Percentiles rank a stretch among this genome's conserved stretches.
These are phyloP conservation scores for Umbelopsis isabellina DNA, from an alignment of 192 early-diverging fungal species.

Conservation along the genomic window DNA sequence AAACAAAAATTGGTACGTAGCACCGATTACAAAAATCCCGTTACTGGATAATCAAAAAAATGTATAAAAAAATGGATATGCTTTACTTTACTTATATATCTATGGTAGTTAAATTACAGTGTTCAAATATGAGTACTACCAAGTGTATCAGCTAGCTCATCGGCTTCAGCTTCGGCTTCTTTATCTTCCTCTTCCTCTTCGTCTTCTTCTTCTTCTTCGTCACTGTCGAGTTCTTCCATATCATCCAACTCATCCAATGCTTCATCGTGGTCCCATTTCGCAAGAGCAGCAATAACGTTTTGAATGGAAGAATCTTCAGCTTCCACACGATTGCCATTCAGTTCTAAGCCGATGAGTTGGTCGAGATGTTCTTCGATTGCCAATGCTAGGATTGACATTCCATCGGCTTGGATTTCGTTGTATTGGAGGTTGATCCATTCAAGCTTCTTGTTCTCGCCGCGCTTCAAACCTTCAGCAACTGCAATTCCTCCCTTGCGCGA, in stretches of 20 bases:
- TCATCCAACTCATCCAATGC: constrained; percentile 93
- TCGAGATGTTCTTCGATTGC: constrained; percentile 68
- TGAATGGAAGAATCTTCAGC: constrained; percentile 80
- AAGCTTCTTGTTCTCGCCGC: constrained; percentile 56
- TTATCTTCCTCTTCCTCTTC: constrained; percentile 54
- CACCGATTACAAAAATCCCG: too few species aligned
- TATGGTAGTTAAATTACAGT: constrained; percentile 23
- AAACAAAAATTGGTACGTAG: too few species aligned
- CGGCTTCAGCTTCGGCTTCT: constrained; percentile 25
- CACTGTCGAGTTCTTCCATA: constrained; percentile 84
- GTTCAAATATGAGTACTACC: constrained; percentile 21
- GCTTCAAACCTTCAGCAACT: constrained; percentile 68
- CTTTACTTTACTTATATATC: neutral
- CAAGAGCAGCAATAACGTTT: constrained; percentile 69
- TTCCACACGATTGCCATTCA: constrained; percentile 93
- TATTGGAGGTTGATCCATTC: constrained; percentile 76
- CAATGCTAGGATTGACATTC: constrained; percentile 67
- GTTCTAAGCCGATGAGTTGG: constrained; percentile 67
- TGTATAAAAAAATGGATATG: too few species aligned
- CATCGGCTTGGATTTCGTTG: constrained; percentile 87
- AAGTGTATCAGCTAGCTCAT: constrained; percentile 18
- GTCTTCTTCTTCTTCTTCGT: constrained; percentile 63
- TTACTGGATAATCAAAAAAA: too few species aligned
- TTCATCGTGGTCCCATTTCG: constrained; percentile 71
- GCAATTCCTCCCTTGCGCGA: constrained; percentile 69